Base-by-base conservation (phyloP, 352 stramenopile species). In the Globisporangium irregulare region DNA sequence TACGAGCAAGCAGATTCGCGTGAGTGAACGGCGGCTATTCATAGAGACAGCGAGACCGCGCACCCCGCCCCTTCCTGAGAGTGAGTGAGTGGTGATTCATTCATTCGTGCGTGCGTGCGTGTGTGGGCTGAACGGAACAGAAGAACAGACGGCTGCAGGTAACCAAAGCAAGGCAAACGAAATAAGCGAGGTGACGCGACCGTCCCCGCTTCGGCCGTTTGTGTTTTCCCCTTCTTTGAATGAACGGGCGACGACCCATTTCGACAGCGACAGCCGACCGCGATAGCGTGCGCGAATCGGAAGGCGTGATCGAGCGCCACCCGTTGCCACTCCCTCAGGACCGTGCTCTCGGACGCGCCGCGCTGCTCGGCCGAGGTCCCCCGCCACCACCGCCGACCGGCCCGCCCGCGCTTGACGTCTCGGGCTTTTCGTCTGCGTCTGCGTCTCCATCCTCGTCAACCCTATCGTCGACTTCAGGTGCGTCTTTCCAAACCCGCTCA, bases 241-340 rank as follows among this genome's bases (percentile, higher is more conserved):
- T 62, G 56, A 50, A 50, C 56, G 56, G 56, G 32, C 56, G 56
- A 48, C 56, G 10, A 36, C 56, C 56, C 34, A 62, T 50, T 62
- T 50, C 32, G 22, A 48, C 56, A 34, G 55, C 20, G 18, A 32
- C 55, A 38, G 32, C 34, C n/a, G 64, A 59, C 41, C 67, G 67
- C 53, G 62, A 68, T 41, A 67, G 53, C n/a, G 62, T 61, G 41
- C 66, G 59, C 38, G 60, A 56, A 22, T 72, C 67, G 2, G 67
- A 72, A 48, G 67, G 67, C 61, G 67, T 72, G 27, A 72, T 72
- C 41, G 67, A 72, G 53, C 67, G 53, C 51, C 60, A 67, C 41
- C 67, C 67, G 4, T 24, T 51, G 43, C 43, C 43, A 51, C 59
- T 67, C 2, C 43, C 67, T 14, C 38, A 66, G 22, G 59, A 64